Evolutionary conservation across 2,329 filamentous ascomycete species (phyloP).

Genomic region (Monosporascus sp.): DNA sequence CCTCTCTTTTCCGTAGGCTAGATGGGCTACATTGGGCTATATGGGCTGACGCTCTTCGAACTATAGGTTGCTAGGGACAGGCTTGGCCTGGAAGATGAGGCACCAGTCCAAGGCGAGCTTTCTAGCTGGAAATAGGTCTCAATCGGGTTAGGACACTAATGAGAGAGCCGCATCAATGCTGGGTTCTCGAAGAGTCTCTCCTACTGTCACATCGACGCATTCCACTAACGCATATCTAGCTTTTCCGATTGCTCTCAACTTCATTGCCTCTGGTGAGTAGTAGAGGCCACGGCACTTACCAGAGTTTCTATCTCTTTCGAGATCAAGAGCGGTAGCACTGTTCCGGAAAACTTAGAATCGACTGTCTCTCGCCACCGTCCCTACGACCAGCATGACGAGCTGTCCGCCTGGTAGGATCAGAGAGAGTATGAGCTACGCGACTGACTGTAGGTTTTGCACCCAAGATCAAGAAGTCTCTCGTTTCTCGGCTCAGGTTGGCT

Average conservation of each 20-base stretch:
- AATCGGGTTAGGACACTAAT: slow-evolving; percentile 62
- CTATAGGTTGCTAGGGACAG: slow-evolving; percentile 57
- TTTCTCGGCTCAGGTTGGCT: slow-evolving; percentile 3
- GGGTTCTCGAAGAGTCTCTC: slow-evolving; percentile 9
- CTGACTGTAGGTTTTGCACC: slow-evolving; percentile 42
- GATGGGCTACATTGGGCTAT: too few species aligned
- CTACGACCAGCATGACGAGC: background rate
- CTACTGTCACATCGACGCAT: background rate
- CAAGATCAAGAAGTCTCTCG: slow-evolving; percentile 32
- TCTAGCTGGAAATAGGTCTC: slow-evolving; percentile 72
- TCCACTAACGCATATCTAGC: slow-evolving; percentile 45
- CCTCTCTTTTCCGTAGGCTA: too few species aligned
- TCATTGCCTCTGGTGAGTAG: slow-evolving; percentile 88
- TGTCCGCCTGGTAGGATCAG: slow-evolving; percentile 8
- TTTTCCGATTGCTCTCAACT: slow-evolving; percentile 77
- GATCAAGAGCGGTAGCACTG: slow-evolving; percentile 60
- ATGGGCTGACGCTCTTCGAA: background rate
- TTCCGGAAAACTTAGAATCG: slow-evolving; percentile 2
- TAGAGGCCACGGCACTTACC: slow-evolving; percentile 26
- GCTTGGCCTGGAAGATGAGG: slow-evolving; percentile 52
- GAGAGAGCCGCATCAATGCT: slow-evolving; percentile 8
- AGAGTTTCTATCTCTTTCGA: slow-evolving; percentile 30
- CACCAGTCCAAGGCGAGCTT: slow-evolving; percentile 66
- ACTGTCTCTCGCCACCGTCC: slow-evolving; percentile 1
- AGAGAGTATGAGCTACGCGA: slow-evolving; percentile 22